Percentiles rank a stretch among this genome's conserved stretches.
phyloP scores from a whole-genome alignment of 2,329 filamentous ascomycete species.

The Cylindrodendrum hubeiense region DNA sequence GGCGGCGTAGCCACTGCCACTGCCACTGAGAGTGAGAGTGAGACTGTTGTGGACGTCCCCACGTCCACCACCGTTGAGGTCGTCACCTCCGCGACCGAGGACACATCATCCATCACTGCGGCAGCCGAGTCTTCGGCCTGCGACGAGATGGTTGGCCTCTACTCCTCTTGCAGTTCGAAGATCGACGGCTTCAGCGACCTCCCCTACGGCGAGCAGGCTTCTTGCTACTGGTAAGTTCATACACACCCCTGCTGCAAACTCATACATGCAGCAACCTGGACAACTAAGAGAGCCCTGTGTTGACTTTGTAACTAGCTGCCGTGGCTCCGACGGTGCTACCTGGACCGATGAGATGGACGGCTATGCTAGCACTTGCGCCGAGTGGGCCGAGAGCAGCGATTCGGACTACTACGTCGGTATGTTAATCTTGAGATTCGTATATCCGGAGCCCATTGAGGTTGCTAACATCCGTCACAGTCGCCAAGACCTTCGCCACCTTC shows the following conservation, averaged over 20 bases:
- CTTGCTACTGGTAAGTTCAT: constrained; percentile 49
- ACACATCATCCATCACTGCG: constrained; percentile 20
- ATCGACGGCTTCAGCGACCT: constrained; percentile 43
- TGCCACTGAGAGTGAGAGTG: too few species aligned
- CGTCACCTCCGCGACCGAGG: constrained; percentile 20
- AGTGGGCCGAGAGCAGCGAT: constrained; percentile 47
- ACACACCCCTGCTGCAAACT: neutral
- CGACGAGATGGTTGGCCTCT: constrained; percentile 43
- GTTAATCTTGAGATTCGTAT: constrained; percentile 9
- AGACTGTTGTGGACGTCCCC: neutral
- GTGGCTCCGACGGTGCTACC: constrained; percentile 27
- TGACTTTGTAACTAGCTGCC: constrained; percentile 41
- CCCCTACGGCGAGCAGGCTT: constrained; percentile 44
- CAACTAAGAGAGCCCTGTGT: neutral
- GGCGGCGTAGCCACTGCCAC: neutral
- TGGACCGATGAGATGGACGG: constrained; percentile 49
- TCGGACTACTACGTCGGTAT: constrained; percentile 44
- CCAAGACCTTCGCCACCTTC: constrained; percentile 45
- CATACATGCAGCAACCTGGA: neutral
- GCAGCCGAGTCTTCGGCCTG: constrained; percentile 39
- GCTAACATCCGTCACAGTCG: constrained; percentile 42
- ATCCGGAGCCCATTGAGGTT: neutral
- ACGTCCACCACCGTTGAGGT: constrained; percentile 1
- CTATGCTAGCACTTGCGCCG: constrained; percentile 46
- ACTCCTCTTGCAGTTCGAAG: constrained; percentile 40